Conservation (phyloP, 352 stramenopile genomes). For the Globisporangium cylindrosporum region DNA sequence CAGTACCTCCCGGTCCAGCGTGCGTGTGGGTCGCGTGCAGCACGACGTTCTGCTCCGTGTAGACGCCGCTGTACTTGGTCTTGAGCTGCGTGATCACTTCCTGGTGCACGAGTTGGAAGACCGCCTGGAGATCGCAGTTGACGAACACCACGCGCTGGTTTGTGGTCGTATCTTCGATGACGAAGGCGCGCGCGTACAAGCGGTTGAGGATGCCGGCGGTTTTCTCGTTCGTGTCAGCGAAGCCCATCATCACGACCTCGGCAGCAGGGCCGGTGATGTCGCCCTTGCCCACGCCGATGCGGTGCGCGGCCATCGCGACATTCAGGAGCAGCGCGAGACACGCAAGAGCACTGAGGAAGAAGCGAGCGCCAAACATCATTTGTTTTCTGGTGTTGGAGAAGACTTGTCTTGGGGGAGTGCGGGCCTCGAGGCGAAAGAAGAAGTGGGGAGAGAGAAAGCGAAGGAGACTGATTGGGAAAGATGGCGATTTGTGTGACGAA, state of each 20-base stretch:
- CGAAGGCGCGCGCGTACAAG: conserved; percentile 60
- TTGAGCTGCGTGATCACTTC: conserved; percentile 41
- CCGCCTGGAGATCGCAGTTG: conserved; percentile 42
- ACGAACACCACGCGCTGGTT: conserved; percentile 41
- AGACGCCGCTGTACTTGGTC: conserved; percentile 36
- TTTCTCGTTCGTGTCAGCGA: conserved; percentile 46
- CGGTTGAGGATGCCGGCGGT: conserved; percentile 56
- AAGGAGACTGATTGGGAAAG: background rate
- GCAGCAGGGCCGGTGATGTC: conserved; percentile 62
- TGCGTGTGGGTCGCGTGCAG: conserved; percentile 86
- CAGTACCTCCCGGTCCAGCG: conserved; percentile 61
- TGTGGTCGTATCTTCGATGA: conserved; percentile 43
- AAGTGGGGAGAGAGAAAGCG: conserved; percentile 3
- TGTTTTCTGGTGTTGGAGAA: background rate
- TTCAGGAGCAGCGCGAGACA: conserved; percentile 14
- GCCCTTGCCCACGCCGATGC: conserved; percentile 50
- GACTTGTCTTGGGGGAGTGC: background rate
- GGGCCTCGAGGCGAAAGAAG: conserved; percentile 9
- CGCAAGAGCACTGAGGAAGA: conserved; percentile 6
- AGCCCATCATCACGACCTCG: conserved; percentile 70
- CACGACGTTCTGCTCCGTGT: conserved; percentile 65
- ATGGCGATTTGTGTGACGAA: background rate
- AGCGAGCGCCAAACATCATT: conserved; percentile 1
- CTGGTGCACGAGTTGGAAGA: conserved; percentile 59
- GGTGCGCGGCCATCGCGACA: conserved; percentile 23